A percentile compares a stretch with the other conserved stretches of the same genome.
phyloP scores from a whole-genome alignment of 2,329 filamentous ascomycete species.

The Aspergillus ochraceoroseus region DNA sequence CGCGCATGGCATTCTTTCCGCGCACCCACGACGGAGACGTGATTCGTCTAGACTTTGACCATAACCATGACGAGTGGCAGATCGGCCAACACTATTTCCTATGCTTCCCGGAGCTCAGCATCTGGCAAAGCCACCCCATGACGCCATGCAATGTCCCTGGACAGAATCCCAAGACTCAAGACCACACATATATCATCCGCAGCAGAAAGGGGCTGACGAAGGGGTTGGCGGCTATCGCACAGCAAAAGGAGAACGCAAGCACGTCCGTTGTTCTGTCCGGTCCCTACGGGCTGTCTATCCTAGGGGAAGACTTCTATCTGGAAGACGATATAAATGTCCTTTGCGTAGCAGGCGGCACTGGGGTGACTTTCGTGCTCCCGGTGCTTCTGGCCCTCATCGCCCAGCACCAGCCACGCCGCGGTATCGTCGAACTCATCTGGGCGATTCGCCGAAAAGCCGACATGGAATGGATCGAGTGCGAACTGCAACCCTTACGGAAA shows the following conservation, averaged over 20 bases:
- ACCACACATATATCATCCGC: constrained; percentile 42
- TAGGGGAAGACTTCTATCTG: constrained; percentile 40
- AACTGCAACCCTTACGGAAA: constrained; percentile 50
- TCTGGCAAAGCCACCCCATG: constrained; percentile 71
- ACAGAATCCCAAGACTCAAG: constrained; percentile 21
- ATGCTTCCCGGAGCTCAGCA: constrained; percentile 60
- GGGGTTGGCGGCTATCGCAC: constrained; percentile 25
- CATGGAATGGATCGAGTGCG: constrained; percentile 54
- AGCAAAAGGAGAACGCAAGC: constrained; percentile 13
- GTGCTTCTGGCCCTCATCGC: constrained; percentile 33
- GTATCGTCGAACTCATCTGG: constrained; percentile 61
- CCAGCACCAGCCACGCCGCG: constrained; percentile 20
- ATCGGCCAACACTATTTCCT: constrained; percentile 69
- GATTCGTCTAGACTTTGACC: constrained; percentile 61
- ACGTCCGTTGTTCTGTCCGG: constrained; percentile 56
- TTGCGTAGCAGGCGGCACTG: constrained; percentile 55
- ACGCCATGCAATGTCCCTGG: constrained; percentile 56
- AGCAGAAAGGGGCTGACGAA: constrained; percentile 43
- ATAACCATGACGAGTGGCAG: constrained; percentile 57
- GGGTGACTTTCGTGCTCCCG: constrained; percentile 55
- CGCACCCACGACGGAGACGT: constrained; percentile 57
- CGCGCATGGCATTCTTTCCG: constrained; percentile 51
- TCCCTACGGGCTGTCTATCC: constrained; percentile 56
- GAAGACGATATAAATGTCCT: constrained; percentile 44
- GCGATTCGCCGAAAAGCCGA: constrained; percentile 54